These are phyloP conservation scores for Cyclanthera cordifolia DNA, from an alignment of 306 rosid genomes.

Conservation along the genomic window DNA sequence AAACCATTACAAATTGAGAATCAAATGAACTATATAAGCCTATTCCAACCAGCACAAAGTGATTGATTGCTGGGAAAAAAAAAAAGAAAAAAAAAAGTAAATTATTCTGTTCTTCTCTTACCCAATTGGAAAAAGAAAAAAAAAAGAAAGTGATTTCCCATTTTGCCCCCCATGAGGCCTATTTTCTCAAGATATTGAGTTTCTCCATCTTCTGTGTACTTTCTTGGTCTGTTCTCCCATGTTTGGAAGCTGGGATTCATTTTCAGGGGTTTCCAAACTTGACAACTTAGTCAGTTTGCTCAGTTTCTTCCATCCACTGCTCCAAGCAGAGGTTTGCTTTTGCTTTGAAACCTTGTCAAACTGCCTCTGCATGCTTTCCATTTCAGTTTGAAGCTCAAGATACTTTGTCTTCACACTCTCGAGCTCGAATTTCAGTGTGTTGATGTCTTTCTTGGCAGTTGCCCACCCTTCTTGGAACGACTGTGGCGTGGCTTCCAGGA, in stretches of 20 bases:
- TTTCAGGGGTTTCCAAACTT: conserved; percentile 37
- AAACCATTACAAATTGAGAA: not conserved
- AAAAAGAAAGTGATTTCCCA: conserved; percentile 5
- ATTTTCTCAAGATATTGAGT: conserved; percentile 56
- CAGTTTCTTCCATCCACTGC: conserved; percentile 91
- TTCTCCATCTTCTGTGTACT: conserved; percentile 86
- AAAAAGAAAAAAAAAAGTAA: not conserved
- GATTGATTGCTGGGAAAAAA: conserved; percentile 12
- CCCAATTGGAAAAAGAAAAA: conserved; percentile 18
- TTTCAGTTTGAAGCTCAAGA: conserved; percentile 68
- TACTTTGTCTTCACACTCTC: conserved; percentile 77
- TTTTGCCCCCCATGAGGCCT: not conserved
- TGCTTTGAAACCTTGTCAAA: conserved; percentile 74
- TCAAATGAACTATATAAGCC: not conserved
- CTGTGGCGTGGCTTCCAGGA: conserved; percentile 83
- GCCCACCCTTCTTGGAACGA: conserved; percentile 99
- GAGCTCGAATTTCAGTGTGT: conserved; percentile 84
- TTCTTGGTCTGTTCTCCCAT: conserved; percentile 39
- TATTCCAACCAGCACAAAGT: conserved; percentile 7
- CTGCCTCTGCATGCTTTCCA: conserved; percentile 82
- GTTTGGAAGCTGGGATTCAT: conserved; percentile 29
- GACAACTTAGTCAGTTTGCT: conserved; percentile 66
- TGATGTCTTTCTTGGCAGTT: conserved; percentile 79
- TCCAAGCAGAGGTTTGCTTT: conserved; percentile 81
- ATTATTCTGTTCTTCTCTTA: conserved; percentile 14